Base-by-base conservation (phyloP, 768 basidiomycete genomes). In the Rhizopogon sp. region DNA sequence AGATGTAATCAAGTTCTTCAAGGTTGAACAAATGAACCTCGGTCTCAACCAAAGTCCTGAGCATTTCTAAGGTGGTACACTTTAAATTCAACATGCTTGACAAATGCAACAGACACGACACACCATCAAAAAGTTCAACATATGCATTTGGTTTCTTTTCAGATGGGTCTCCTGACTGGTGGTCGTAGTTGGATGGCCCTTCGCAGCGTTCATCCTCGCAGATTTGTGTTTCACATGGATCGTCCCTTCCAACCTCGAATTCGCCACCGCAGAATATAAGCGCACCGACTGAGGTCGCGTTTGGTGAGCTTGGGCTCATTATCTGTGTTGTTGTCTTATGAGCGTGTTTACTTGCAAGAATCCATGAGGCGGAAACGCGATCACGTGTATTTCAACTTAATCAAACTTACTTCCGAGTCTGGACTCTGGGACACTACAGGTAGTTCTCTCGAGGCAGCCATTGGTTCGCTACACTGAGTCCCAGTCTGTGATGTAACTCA, bases 21-120 rank as follows among this genome's bases (percentile, higher is more conserved):
- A 67, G 54, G 8, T 70, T 66, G 62, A 88, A 81, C n/a, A 88
- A 71, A 60, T 78, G 77, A 0, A 59, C 56, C 56, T 87, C 85
- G 14, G 73, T 65, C 22, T 62, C 65, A 14, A 87, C 56, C 1
- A 86, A 79, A 0, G 78, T 79, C 20, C 64, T 56, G 35, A 87
- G 64, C 78, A 85, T 85, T 13, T 84, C 85, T 85, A 52, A 37
- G 42, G 13, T 17, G 14, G 14, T 8, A 11, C 7, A n/a, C 20
- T 3, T 25, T 25, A 25, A 25, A 25, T 25, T 49, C 6, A 37
- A 10, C 4, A 16, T 49, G 8, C 20, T 22, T 35, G 17, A 49
- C 0, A 22, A 22, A 22, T 16, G 11, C 8, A 16, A 16, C 14
- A 53, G 6, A 31, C 6, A 37, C n/a, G 16, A 46, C 43, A 17